Conservation (phyloP, 345 rosid species). For the Pseudoturritis turrita region DNA sequence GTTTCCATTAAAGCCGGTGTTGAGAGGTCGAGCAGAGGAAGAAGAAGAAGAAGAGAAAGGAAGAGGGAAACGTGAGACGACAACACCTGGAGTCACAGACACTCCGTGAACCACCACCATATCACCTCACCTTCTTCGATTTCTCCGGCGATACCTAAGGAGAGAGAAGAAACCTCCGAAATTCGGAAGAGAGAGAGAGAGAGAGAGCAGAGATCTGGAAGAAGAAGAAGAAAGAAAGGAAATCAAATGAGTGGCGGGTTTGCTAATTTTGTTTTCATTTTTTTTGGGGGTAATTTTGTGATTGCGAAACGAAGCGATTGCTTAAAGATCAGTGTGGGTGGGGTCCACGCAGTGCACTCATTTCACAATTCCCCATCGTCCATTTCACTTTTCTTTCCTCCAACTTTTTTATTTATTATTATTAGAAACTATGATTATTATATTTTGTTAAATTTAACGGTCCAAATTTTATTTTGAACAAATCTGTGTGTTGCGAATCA, state of each 20-base stretch:
- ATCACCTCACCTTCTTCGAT: conserved; percentile 1
- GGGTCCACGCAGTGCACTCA: conserved; percentile 1
- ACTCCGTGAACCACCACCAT: conserved; percentile 33
- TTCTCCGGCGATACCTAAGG: conserved; percentile 5
- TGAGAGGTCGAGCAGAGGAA: conserved; percentile 20
- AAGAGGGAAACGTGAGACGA: conserved; percentile 24
- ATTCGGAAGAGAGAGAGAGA: conserved; percentile 28
- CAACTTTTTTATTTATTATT: background rate
- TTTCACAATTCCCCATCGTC: conserved; percentile 27
- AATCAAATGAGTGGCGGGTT: conserved; percentile 27
- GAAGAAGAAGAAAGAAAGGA: conserved; percentile 3
- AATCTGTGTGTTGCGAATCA: too few species aligned
- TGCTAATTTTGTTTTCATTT: background rate
- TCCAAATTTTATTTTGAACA: background rate
- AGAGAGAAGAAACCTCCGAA: background rate
- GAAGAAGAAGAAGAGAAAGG: conserved; percentile 6
- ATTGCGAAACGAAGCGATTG: conserved; percentile 23
- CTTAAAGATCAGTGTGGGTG: conserved; percentile 25
- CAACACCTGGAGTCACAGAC: conserved; percentile 25
- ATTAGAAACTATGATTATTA: background rate
- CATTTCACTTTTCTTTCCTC: conserved; percentile 7
- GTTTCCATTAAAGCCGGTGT: conserved; percentile 35
- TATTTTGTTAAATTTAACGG: conserved; percentile 5
- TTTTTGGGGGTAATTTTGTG: conserved; percentile 2
- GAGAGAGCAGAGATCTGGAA: conserved; percentile 24